Base-by-base conservation (phyloP, 2,329 filamentous ascomycete genomes). In the Drechslerella stenobrocha region DNA sequence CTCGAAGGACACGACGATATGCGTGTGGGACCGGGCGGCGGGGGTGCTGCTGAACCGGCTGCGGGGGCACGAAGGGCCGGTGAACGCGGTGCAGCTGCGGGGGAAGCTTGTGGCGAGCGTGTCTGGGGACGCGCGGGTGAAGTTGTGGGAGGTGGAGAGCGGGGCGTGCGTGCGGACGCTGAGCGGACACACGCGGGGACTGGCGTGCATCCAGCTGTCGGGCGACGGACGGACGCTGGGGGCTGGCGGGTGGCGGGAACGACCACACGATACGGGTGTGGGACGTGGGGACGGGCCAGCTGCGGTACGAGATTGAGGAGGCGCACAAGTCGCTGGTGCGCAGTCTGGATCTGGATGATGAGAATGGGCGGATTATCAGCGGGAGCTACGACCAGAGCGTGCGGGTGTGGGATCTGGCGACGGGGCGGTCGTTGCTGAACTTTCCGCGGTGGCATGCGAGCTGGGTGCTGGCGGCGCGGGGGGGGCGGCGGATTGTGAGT, bases 381-480 rank as follows among this genome's bases (percentile, higher is more conserved):
- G 93, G 90, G 15, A 93, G 88, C 75, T 98, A 98, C 76, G 93
- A 98, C 75, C 89, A 89, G 73, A 72, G 71, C 71, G 91, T 98
- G 75, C 95, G 95, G 75, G 90, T 97, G 0, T 96, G 90, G 77
- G 88, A 96, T 75, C 87, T 93, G 78, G 84, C 86, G 70, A 87
- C 86, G 1, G 92, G 91, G 30, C 80, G 85, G 46, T 82, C 90
- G 72, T 82, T 92, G 66, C 83, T 95, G 70, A 86, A 90, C 72
- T 92, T 96, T 73, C 88, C 90, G n/a, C 86, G 88, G 72, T 97
- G 91, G 90, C 95, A 96, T 63, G 87, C 87, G 8, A 95, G 90
- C 77, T 98, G 93, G 93, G 95, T 98, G 74, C 79, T 98, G 64
- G 91, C 89, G 70, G 93, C 93, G 52, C 96, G 96, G 81, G 91